Percentiles rank a stretch among this genome's conserved stretches.
Conservation (phyloP, 1,284 basidiomycete genomes). For the Leccinum subrobustum region DNA sequence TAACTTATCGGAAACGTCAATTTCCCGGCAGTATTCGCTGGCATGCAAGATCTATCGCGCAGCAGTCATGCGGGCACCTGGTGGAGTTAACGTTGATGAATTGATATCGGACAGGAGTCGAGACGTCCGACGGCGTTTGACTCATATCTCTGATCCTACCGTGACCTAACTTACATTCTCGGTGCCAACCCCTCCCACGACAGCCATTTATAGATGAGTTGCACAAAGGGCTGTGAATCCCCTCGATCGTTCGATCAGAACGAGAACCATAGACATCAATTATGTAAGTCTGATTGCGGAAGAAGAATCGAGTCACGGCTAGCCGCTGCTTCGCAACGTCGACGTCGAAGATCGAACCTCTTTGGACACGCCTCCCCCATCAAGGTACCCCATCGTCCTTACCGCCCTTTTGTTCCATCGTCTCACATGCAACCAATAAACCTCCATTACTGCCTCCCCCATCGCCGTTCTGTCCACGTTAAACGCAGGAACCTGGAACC, state of each 20-base stretch:
- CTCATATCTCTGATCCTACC: neutral
- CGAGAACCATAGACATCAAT: neutral
- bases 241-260: neutral
- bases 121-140: neutral
- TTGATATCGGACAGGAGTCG: neutral
- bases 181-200: neutral
- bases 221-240: neutral
- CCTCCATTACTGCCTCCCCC: neutral
- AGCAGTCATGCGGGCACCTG: neutral
- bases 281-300: neutral
- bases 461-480: neutral
- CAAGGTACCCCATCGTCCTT: neutral
- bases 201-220: neutral
- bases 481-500: neutral
- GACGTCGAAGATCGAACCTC: neutral
- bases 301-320: neutral
- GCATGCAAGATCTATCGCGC: neutral
- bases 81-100: neutral
- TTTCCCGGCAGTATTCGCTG: neutral
- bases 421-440: neutral
- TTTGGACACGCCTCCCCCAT: neutral
- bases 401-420: neutral
- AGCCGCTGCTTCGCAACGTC: neutral
- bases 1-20: neutral
- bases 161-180: neutral